Evolutionary conservation across 2,329 filamentous ascomycete genomes (phyloP).

Genomic region (Aspergillus ustus): DNA sequence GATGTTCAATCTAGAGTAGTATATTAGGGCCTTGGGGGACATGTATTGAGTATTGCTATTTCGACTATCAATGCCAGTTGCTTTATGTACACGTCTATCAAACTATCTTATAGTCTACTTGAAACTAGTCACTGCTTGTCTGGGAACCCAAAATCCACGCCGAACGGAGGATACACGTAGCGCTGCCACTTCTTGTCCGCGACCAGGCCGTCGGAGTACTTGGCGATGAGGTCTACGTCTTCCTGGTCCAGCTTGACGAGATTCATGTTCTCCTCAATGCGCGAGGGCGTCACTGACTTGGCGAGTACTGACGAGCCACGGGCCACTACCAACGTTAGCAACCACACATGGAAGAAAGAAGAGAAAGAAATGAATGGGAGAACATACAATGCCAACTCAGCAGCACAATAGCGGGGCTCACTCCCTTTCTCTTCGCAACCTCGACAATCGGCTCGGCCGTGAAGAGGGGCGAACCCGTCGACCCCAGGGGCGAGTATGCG

Average conservation of each 20-base stretch:
- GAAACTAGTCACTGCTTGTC: conserved; percentile 55
- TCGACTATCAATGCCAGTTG: not conserved
- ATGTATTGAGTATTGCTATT: conserved; percentile 10
- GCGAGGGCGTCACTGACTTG: conserved; percentile 47
- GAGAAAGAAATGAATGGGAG: not conserved
- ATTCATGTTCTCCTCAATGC: conserved; percentile 47
- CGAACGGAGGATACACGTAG: conserved; percentile 72
- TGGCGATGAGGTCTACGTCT: conserved; percentile 43
- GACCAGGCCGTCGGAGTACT: conserved; percentile 41
- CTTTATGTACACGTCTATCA: conserved; percentile 14
- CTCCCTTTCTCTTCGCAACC: conserved; percentile 46
- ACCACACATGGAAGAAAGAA: not conserved
- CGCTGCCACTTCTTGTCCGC: conserved; percentile 40
- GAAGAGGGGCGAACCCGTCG: conserved; percentile 50
- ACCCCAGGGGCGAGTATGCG: conserved; percentile 54
- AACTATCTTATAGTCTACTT: conserved; percentile 2
- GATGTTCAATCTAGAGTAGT: not conserved
- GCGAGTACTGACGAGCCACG: conserved; percentile 48
- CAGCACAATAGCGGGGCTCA: conserved; percentile 45
- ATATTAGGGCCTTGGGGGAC: not conserved
- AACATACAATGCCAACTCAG: conserved; percentile 51
- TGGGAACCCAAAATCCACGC: conserved; percentile 72
- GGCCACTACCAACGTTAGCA: conserved; percentile 31
- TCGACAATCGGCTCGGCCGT: conserved; percentile 47
- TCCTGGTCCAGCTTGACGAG: conserved; percentile 44